phyloP scores from a whole-genome alignment of 176 grass and related monocot species.

The Phoenix dactylifera region DNA sequence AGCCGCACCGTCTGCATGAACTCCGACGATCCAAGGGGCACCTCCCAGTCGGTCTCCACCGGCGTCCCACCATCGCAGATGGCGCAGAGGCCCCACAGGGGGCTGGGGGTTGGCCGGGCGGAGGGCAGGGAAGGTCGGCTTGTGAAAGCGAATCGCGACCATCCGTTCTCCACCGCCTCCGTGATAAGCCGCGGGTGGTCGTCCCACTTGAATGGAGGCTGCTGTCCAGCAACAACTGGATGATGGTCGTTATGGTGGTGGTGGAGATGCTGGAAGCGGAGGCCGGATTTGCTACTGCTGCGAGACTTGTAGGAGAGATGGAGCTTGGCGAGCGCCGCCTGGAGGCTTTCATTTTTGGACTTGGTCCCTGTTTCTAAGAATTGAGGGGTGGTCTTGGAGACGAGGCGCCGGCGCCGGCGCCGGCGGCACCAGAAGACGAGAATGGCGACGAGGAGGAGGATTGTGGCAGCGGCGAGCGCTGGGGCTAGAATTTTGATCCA shows the following conservation, averaged over 20 bases:
- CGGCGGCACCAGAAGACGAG: constrained; percentile 2
- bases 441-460: constrained; percentile 12
- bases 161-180: constrained; percentile 79
- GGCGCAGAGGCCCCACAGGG: constrained; percentile 28
- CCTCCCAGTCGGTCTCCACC: constrained; percentile 51
- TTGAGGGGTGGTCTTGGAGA: constrained; percentile 7
- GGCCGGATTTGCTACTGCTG: constrained; percentile 30
- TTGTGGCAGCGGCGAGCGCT: constrained; percentile 13
- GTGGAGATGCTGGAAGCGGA: constrained; percentile 53
- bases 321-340: constrained; percentile 33
- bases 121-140: constrained; percentile 26
- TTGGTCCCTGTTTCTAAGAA: background rate
- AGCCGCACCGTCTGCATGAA: constrained; percentile 73
- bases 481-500: constrained; percentile 33
- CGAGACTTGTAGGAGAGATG: constrained; percentile 25
- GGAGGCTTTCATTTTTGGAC: constrained; percentile 1
- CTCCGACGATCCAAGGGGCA: constrained; percentile 48
- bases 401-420: constrained; percentile 1
- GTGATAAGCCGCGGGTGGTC: constrained; percentile 65
- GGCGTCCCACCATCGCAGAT: constrained; percentile 32
- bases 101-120: constrained; percentile 9
- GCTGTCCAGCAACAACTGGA: constrained; percentile 11
- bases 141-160: constrained; percentile 67
- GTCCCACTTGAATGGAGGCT: constrained; percentile 49
- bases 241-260: constrained; percentile 12